Conservation (phyloP, 176 grass and related monocot genomes). For the Musa itinerans region DNA sequence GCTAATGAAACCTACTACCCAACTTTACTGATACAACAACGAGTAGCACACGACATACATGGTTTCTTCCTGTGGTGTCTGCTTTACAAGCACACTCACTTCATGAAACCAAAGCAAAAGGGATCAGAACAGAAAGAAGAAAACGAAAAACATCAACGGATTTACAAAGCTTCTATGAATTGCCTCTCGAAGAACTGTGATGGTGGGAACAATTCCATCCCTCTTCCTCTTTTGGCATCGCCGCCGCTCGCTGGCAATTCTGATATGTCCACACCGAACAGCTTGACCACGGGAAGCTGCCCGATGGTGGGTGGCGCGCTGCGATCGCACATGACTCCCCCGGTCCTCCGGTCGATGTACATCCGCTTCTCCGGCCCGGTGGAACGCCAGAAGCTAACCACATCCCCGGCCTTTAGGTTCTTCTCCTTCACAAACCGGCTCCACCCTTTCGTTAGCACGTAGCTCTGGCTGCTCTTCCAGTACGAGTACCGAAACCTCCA, state of each 20-base stretch:
- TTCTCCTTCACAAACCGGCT: conserved; percentile 96
- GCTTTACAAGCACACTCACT: too few species aligned
- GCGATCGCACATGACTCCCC: neutral
- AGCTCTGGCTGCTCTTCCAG: conserved; percentile 99
- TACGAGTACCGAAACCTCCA: conserved; percentile 64
- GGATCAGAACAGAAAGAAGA: too few species aligned
- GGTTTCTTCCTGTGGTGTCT: too few species aligned
- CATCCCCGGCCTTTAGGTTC: conserved; percentile 14
- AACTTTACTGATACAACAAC: too few species aligned
- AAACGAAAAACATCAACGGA: too few species aligned
- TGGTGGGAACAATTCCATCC: neutral
- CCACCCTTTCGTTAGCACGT: conserved; percentile 98
- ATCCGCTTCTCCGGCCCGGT: conserved; percentile 3
- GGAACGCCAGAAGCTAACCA: neutral
- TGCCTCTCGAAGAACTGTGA: neutral
- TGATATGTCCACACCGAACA: neutral
- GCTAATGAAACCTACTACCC: too few species aligned
- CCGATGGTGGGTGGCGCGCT: neutral
- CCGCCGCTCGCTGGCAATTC: neutral
- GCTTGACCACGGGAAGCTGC: neutral
- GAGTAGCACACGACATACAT: too few species aligned
- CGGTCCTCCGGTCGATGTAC: conserved; percentile 1
- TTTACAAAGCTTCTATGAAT: neutral
- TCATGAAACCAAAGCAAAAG: too few species aligned
- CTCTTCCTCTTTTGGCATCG: neutral